Base-by-base conservation (phyloP, 176 grass and related monocot genomes). In the Carex littledalei region DNA sequence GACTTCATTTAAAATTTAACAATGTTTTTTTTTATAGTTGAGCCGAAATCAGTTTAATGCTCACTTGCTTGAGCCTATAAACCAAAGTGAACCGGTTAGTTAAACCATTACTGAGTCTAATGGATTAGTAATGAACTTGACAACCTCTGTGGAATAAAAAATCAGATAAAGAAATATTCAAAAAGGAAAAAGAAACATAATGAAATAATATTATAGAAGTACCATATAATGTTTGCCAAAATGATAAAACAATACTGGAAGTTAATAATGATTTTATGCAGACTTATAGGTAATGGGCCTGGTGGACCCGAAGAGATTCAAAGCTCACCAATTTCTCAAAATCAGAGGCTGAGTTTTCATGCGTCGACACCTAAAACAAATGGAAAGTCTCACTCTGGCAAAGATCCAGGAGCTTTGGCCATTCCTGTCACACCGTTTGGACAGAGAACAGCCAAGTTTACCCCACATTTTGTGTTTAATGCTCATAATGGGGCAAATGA, bases 341-440 rank as follows among this genome's bases (percentile, higher is more conserved):
- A 94, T 49, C 88, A 95, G 83, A 93, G 82, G 35, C 31, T 68
- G 82, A 54, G 79, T 88, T 82, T 50, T 79, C 87, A 92, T 55
- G 79, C 69, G 39, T 22, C 87, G 53, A 98, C 89, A 80, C 90
- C 92, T 86, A 49, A 83, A 50, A 88, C 89, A 72, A 84, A 79
- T 3, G 86, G 79, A 8, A 87, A 87, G 10, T 85, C 84, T 85
- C 88, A 89, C 52, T 90, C 91, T 65, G 89, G 76, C 58, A 95
- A 88, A 92, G 79, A 83, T 59, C 32, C 81, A 63, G 91, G 90
- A 87, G 80, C 80, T 78, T 90, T 89, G 84, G 86, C 50, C 26
- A 88, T 85, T 73, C 88, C 80, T 67, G 85, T 98, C 57, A 98
- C 96, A 52, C 96, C 96, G 52, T 98, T 98, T 43, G 91, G 93